Conservation (phyloP, 139 green algal genomes). For the Klebsormidium nitens region DNA sequence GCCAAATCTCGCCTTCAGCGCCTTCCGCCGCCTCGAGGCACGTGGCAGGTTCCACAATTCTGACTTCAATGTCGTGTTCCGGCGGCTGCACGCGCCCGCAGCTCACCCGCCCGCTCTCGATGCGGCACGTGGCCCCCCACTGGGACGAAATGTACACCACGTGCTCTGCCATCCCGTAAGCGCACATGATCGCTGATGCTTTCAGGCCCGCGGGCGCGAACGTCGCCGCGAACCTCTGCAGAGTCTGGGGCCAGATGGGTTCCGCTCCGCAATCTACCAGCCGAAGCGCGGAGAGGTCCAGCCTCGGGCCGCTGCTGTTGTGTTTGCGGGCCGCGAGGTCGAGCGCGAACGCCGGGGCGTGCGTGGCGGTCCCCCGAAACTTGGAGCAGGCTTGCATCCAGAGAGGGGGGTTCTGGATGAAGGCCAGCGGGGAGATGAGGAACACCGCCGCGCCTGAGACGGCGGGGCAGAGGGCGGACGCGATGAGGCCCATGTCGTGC, state of each 20-base stretch:
- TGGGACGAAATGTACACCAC: slow-evolving; percentile 8
- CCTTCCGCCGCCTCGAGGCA: no score
- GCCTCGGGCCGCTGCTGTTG: not conserved
- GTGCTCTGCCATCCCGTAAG: slow-evolving; percentile 32
- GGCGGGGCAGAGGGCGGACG: slow-evolving; percentile 13
- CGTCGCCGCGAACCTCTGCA: no score
- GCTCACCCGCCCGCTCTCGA: no score
- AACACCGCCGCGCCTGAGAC: slow-evolving; percentile 1
- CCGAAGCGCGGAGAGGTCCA: no score
- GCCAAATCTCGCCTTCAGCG: slow-evolving; percentile 35
- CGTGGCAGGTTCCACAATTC: no score
- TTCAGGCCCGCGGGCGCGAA: slow-evolving; percentile 6
- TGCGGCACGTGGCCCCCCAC: slow-evolving; percentile 12
- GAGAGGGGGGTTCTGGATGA: slow-evolving; percentile 17
- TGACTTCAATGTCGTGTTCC: not conserved
- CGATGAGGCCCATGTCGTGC: slow-evolving; percentile 50
- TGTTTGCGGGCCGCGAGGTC: not conserved
- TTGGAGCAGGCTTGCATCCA: slow-evolving; percentile 11
- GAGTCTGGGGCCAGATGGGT: no score
- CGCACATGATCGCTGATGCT: slow-evolving; percentile 11
- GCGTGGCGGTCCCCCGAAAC: not conserved
- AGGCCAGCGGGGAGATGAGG: slow-evolving; percentile 29
- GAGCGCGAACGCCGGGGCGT: not conserved
- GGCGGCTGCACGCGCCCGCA: not conserved
- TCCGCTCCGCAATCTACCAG: no score